Base-by-base conservation (phyloP, 2,329 filamentous ascomycete genomes). In the Fusarium pilosicola region DNA sequence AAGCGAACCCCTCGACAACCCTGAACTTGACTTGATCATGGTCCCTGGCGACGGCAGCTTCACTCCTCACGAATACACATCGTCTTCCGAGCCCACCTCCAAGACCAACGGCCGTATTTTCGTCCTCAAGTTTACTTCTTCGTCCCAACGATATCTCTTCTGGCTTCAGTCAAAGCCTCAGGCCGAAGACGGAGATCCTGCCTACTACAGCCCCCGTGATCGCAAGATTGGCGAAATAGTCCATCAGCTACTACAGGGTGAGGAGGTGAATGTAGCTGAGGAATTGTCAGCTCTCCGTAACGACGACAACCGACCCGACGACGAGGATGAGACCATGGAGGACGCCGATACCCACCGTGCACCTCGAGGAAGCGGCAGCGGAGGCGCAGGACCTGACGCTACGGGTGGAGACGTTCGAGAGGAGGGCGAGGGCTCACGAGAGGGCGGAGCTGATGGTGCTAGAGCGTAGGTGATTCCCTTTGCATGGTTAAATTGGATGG, bases 131-230 rank as follows among this genome's bases (percentile, higher is more conserved):
- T 99, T 99, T 85, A 90, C 89, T 36, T 98, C 95, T 18, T 97
- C 94, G 72, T 96, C 95, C 66, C 92, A 97, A 83, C 91, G 95
- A 79, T 89, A 98, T 84, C 88, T 98, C 68, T 99, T 98, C 86
- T 99, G 96, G 95, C 87, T 99, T 80, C 96, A 99, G 84, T 96
- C 94, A 36, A 95, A 95, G 84, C 89, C 92, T 38, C 95, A 98
- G 84, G 90, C 83, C 80, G 88, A 86, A 74, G 88, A 85, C 81
- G 92, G 87, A 57, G 91, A 96, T 76, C 85, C 91, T 13, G 91
- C 90, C 83, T 95, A 90, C 88, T 93, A 97, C 84, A 97, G 94
- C 83, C 89, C 92, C 57, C 89, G 95, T 64, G 96, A 98, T 81
- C 87, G 92, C 78, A 96, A 94, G 85, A 91, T 98, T 73, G 95